Evolutionary conservation across 2,329 filamentous ascomycete genomes (phyloP).

Genomic region (Phaeosphaeriaceae sp.): DNA sequence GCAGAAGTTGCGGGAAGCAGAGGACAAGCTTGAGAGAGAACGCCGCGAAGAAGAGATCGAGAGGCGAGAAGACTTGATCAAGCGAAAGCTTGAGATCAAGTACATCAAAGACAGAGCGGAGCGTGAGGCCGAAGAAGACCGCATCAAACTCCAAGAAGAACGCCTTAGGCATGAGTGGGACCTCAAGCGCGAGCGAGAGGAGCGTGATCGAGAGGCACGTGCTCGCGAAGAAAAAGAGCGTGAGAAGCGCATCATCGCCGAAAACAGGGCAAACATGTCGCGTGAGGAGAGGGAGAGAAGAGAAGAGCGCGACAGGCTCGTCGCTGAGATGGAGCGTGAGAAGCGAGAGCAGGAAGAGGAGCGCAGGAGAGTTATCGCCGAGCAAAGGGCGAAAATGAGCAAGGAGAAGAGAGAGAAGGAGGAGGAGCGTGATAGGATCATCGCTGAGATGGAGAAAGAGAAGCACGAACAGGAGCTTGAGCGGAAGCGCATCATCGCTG

Average conservation of each 20-base stretch:
- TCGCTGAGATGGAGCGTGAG: constrained; percentile 10
- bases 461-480: constrained; percentile 36
- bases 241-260: constrained; percentile 47
- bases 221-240: constrained; percentile 45
- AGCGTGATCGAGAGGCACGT: constrained; percentile 45
- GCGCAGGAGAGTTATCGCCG: constrained; percentile 28
- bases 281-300: constrained; percentile 46
- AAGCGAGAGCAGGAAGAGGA: constrained; percentile 27
- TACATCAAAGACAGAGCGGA: constrained; percentile 44
- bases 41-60: constrained; percentile 43
- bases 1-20: constrained; percentile 45
- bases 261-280: constrained; percentile 50
- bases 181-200: constrained; percentile 37
- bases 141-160: constrained; percentile 36
- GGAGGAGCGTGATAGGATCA: constrained; percentile 34
- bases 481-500: constrained; percentile 39
- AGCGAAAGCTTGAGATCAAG: constrained; percentile 44
- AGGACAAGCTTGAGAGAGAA: constrained; percentile 44
- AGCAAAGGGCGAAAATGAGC: constrained; percentile 30
- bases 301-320: constrained; percentile 11
- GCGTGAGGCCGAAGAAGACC: constrained; percentile 37
- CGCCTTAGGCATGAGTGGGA: constrained; percentile 41
- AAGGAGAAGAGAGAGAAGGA: constrained; percentile 25
- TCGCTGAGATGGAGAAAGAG: constrained; percentile 34
- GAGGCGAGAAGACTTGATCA: constrained; percentile 47